Base-by-base conservation (phyloP, 495 filamentous ascomycete genomes). In the Xylaria grammica region DNA sequence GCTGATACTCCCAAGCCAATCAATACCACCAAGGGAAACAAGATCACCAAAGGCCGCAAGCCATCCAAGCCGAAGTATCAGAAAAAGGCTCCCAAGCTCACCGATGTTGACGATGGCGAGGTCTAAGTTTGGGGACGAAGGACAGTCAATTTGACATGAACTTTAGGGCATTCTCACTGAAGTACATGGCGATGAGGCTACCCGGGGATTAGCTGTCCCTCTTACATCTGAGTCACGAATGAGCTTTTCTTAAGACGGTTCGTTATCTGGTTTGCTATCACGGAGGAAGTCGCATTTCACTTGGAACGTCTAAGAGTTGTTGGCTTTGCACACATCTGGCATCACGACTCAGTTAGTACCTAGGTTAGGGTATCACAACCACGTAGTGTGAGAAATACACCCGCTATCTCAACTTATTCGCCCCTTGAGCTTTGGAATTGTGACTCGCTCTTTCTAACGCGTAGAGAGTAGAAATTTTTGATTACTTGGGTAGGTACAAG, bases 41-140 rank as follows among this genome's bases (percentile, higher is more conserved):
- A 48, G 62, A 32, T 63, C 40, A 49, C 40, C 10, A 71, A 69
- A 42, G 0, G 60, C 13, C 30, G 48, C 34, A 42, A 30, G 26
- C 9, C 13, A 20, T 9, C 15, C 27, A 69, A 64, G 55, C 29
- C 38, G 19, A 59, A 36, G 40, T 68, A 60, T 27, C 7, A 6
- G 40, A 42, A 11, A 4, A 36, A 36, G 15, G 27, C 24, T 10
- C 24, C 29, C 1, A 19, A 65, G 48, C 9, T 19, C n/a, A 62
- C 40, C 32, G 5, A 26, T 11, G 24, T 19, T 4, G n/a, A 51
- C 13, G 29, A 62, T 4, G 22, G 2, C 4, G 42, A 57, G 15
- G 2, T 7, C 19, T 59, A 36, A 59, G 42, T 15, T 42, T 11
- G 24, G n/a, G 3, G 2, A 1, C 2, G 27, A 2, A 45, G 26